A percentile compares a stretch with the other conserved stretches of the same genome.
phyloP scores from a whole-genome alignment of 2,329 filamentous ascomycete genomes.

The Hypocreales sp. region DNA sequence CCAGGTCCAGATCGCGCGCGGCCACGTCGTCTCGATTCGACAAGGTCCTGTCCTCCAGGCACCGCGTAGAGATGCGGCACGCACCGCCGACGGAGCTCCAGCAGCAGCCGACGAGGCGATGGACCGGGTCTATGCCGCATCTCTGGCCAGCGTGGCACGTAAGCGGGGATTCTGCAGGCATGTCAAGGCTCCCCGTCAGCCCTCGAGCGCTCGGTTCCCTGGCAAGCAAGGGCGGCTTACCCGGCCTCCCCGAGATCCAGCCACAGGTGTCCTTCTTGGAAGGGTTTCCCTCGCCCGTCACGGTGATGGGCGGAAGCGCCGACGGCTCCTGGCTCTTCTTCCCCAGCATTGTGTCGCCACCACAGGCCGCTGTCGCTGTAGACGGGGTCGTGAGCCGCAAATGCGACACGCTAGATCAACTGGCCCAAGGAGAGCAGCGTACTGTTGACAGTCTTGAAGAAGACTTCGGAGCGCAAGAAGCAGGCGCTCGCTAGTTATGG shows the following conservation, averaged over 20 bases:
- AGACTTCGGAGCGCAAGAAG: too few relatives aligned
- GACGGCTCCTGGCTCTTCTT: neutral
- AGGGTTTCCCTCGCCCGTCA: neutral
- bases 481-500: too few relatives aligned
- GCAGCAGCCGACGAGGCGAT: slow-evolving; percentile 8
- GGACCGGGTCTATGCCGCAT: slow-evolving; percentile 5
- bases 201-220: too few relatives aligned
- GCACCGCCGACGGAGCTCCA: slow-evolving; percentile 3
- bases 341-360: neutral
- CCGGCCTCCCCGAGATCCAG: slow-evolving; percentile 7
- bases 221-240: too few relatives aligned
- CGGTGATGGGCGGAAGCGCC: neutral
- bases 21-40: neutral
- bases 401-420: too few relatives aligned
- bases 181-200: too few relatives aligned
- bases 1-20: slow-evolving; percentile 1
- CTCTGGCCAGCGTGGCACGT: slow-evolving; percentile 7
- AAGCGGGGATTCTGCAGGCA: slow-evolving; percentile 6
- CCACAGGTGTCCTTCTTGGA: slow-evolving; percentile 5
- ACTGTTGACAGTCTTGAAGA: too few relatives aligned
- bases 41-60: slow-evolving; percentile 4
- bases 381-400: too few relatives aligned
- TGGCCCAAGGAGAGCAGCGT: too few relatives aligned
- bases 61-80: slow-evolving; percentile 6
- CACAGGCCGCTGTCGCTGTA: too few relatives aligned